Percentiles rank a stretch among this genome's conserved stretches.
Conservation (phyloP, 805 yeast species). For the Kazachstania martiniae region DNA sequence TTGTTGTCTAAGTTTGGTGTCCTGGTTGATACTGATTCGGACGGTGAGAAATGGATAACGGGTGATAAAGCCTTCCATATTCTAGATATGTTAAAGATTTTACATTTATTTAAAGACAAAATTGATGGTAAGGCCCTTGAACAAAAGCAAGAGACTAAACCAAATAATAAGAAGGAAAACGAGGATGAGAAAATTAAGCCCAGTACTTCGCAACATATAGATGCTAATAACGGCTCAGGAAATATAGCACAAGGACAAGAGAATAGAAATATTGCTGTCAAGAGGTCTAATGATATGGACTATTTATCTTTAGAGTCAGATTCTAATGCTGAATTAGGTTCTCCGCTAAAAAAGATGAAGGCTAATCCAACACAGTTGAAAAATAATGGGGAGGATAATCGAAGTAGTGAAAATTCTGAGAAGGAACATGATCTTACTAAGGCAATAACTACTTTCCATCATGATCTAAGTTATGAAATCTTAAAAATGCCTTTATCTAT, state of each 20-base stretch:
- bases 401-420: background rate
- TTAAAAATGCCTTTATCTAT: conserved; percentile 6
- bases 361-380: background rate
- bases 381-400: background rate
- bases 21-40: conserved; percentile 18
- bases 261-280: background rate
- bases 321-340: conserved; percentile 15
- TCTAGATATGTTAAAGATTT: conserved; percentile 11
- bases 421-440: background rate
- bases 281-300: conserved; percentile 4
- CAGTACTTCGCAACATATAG: no score
- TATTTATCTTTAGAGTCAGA: conserved; percentile 4
- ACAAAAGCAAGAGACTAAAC: no score
- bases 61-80: conserved; percentile 17
- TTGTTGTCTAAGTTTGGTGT: conserved; percentile 19
- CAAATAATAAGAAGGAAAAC: no score
- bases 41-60: conserved; percentile 24
- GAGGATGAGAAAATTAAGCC: no score
- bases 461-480: conserved; percentile 9
- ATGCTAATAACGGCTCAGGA: no score
- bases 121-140: conserved; percentile 1
- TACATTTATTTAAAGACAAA: conserved; percentile 10
- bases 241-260: background rate
- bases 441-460: conserved; percentile 9
- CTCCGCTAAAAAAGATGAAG: conserved; percentile 20